Evolutionary conservation across 257 asterid species (phyloP), one percentile per base, ranked within the genome.

Genomic region (Galeopsis tetrahit): DNA sequence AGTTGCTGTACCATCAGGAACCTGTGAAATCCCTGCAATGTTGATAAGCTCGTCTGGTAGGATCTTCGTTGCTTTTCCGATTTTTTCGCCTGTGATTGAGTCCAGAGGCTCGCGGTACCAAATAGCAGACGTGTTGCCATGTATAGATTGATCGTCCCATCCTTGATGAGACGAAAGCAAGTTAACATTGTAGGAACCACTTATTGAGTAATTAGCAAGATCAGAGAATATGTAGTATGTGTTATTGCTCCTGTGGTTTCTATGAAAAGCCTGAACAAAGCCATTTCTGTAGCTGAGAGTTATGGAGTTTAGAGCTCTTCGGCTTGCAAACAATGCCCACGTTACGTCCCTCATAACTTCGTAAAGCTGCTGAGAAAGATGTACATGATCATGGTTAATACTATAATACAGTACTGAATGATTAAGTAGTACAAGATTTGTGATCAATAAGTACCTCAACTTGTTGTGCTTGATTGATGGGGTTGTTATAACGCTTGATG

Each of bases 201-300:
- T 81, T 10, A 93, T 90, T 0, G 98, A 88, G 46, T 93, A 93
- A 79, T 93, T 90, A 61, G 80, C 66, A 15, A 93, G 95, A 64
- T 93, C 98, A 14, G 98, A 93, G 87, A 81, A 90, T 71, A 93
- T 87, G 85, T 87, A 93, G 82, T 77, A 90, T 14, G 97, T 87
- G 75, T 80, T 84, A 15, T 90, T 82, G 80, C 88, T 90, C 72
- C 78, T 82, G 77, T 85, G 96, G 76, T 90, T 87, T 73, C 98
- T 88, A 13, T 93, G 98, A 55, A 93, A 93, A 34, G 96, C 98
- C 75, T 93, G 98, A 69, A 93, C 98, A 56, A 93, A 93, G 34
- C 98, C 98, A 61, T 93, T 93, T 58, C 83, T 88, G 79, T 93
- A 93, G 82, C 84, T 88, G 51, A 93, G 69, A 33, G 98, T 90